phyloP scores from a whole-genome alignment of 2,329 filamentous ascomycete genomes.

The Fusarium praegraminearum region DNA sequence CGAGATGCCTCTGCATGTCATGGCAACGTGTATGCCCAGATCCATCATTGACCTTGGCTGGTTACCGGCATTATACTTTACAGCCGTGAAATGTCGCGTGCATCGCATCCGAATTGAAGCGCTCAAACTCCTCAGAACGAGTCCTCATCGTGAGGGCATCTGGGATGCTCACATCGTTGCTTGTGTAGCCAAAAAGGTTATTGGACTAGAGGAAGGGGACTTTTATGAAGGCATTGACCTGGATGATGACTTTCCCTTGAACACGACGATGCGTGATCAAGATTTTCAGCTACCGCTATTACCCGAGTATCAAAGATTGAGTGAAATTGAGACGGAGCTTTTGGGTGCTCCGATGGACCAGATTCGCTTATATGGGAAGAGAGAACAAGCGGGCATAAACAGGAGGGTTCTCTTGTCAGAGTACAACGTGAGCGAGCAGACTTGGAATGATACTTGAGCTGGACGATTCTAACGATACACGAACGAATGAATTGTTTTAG shows the following conservation, averaged over 20 bases:
- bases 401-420: constrained; percentile 34
- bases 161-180: constrained; percentile 55
- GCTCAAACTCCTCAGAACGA: constrained; percentile 48
- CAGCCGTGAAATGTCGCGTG: constrained; percentile 61
- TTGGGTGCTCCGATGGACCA: constrained; percentile 39
- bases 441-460: constrained; percentile 20
- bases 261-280: constrained; percentile 1
- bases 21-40: constrained; percentile 47
- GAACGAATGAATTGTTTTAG: background rate
- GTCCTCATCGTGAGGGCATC: constrained; percentile 55
- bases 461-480: background rate
- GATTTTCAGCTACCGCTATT: constrained; percentile 31
- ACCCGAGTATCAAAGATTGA: constrained; percentile 30
- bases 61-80: constrained; percentile 59
- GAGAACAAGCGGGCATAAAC: constrained; percentile 6
- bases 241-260: constrained; percentile 27
- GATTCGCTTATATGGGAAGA: constrained; percentile 37
- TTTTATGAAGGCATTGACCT: constrained; percentile 34
- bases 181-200: constrained; percentile 52
- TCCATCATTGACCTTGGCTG: constrained; percentile 59
- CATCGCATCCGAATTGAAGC: constrained; percentile 56
- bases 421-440: constrained; percentile 22
- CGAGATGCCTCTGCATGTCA: constrained; percentile 15
- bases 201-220: constrained; percentile 54
- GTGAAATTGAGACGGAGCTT: constrained; percentile 38